These are phyloP conservation scores for Pyrenochaeta sp. DNA, from an alignment of 2,329 filamentous ascomycete species.

Conservation along the genomic window DNA sequence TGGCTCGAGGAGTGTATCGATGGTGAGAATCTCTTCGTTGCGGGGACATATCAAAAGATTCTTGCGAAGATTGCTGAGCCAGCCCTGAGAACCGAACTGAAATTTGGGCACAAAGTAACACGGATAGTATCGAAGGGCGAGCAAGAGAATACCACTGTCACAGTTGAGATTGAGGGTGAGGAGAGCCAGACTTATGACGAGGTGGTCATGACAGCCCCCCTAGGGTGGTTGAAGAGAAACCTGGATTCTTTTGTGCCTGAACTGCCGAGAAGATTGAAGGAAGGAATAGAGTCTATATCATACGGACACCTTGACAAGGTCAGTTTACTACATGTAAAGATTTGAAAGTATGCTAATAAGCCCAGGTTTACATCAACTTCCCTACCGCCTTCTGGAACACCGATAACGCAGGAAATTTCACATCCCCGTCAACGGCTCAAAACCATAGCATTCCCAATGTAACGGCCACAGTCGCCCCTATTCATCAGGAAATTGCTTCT, in stretches of 20 bases:
- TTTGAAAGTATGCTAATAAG: constrained; percentile 8
- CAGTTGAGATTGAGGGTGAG: constrained; percentile 57
- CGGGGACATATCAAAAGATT: constrained; percentile 67
- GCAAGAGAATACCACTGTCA: constrained; percentile 27
- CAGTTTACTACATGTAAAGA: constrained; percentile 29
- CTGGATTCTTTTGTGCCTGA: constrained; percentile 64
- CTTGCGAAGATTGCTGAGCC: constrained; percentile 66
- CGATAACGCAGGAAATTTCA: constrained; percentile 1
- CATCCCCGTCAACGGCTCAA: constrained; percentile 8
- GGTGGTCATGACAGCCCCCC: constrained; percentile 70
- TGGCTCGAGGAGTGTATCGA: constrained; percentile 82
- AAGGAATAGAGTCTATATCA: constrained; percentile 69
- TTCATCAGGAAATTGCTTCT: constrained; percentile 44
- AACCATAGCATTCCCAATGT: constrained; percentile 43
- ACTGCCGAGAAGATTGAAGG: constrained; percentile 63
- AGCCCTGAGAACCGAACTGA: constrained; percentile 64
- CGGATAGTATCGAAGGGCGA: constrained; percentile 45
- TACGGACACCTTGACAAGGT: constrained; percentile 78
- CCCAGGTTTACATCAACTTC: constrained; percentile 65
- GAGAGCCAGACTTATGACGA: constrained; percentile 67
- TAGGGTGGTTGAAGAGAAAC: constrained; percentile 62
- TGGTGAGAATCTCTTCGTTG: constrained; percentile 70
- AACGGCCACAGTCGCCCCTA: constrained; percentile 45
- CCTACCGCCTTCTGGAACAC: constrained; percentile 76
- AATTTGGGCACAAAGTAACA: constrained; percentile 57